Percentiles rank a stretch among this genome's conserved stretches.
Evolutionary conservation across 768 basidiomycete genomes (phyloP).

Genomic region (Cystoderma amianthinum): DNA sequence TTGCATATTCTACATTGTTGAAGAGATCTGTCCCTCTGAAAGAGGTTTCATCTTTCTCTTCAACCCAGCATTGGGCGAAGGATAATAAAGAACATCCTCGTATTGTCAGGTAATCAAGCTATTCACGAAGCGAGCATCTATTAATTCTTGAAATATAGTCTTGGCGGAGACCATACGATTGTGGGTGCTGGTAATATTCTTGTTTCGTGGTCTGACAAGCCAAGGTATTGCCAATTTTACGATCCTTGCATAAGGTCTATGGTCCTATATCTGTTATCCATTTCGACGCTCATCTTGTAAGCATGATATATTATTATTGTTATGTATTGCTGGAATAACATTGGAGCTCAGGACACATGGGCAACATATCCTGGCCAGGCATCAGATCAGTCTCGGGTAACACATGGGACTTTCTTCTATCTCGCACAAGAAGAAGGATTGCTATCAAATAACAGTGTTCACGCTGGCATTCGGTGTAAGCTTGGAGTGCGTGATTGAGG

Average conservation of each 20-base stretch:
- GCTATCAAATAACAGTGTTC: conserved; percentile 71
- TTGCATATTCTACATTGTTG: conserved; percentile 75
- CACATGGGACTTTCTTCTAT: conserved; percentile 85
- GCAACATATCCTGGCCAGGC: conserved; percentile 46
- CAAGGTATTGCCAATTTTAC: conserved; percentile 74
- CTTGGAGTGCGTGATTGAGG: conserved; percentile 28
- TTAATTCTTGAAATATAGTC: conserved; percentile 29
- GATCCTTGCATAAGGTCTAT: conserved; percentile 71
- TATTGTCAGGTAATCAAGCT: conserved; percentile 45
- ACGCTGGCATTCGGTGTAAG: conserved; percentile 83
- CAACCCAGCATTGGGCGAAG: conserved; percentile 32
- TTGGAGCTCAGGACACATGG: conserved; percentile 72
- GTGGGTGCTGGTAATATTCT: conserved; percentile 31
- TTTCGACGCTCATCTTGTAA: conserved; percentile 60
- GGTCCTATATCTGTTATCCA: conserved; percentile 82
- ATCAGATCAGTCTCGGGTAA: conserved; percentile 60
- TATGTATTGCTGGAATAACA: conserved; percentile 12
- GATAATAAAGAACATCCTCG: conserved; percentile 67
- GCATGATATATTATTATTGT: conserved; percentile 1
- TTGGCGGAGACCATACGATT: conserved; percentile 88
- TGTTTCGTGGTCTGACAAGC: too few species aligned
- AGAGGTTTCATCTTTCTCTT: conserved; percentile 29
- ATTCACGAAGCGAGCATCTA: not conserved
- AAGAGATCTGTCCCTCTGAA: conserved; percentile 38
- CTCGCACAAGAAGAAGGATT: conserved; percentile 74